These are phyloP conservation scores for Gossypium ekmanianum DNA, from an alignment of 345 rosid genomes.

Conservation along the genomic window DNA sequence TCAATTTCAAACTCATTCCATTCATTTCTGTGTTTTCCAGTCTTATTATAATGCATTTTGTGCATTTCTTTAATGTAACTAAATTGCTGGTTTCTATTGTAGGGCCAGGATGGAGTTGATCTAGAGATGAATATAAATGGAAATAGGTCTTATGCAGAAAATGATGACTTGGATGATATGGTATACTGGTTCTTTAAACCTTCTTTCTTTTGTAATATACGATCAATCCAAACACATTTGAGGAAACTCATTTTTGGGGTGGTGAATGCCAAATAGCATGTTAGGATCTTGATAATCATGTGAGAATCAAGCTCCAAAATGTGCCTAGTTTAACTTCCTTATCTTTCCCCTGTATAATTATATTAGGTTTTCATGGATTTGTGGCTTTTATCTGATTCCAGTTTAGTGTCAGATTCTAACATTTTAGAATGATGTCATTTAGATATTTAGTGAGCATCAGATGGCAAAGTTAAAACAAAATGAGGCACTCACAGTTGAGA, in stretches of 20 bases:
- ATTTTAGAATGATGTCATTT: constrained; percentile 1
- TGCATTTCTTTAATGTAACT: not conserved
- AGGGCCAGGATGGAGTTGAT: constrained; percentile 78
- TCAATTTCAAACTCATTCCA: not conserved
- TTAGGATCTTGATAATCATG: not conserved
- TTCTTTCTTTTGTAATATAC: not conserved
- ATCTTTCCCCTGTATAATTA: not conserved
- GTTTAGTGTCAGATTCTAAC: constrained; percentile 10
- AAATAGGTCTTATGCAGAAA: constrained; percentile 52
- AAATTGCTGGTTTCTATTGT: constrained; percentile 22
- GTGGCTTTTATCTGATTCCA: constrained; percentile 7
- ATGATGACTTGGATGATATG: constrained; percentile 78
- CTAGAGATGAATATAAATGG: constrained; percentile 84
- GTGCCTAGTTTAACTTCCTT: not conserved
- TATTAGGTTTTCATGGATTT: not conserved
- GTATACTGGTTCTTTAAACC: constrained; percentile 33
- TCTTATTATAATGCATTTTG: not conserved
- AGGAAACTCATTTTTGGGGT: not conserved
- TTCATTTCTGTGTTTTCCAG: constrained; percentile 10
- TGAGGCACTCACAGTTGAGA: constrained; percentile 74
- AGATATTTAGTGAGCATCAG: constrained; percentile 77
- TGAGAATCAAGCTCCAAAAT: constrained; percentile 6
- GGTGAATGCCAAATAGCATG: not conserved
- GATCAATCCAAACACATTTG: not conserved
- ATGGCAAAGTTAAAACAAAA: constrained; percentile 75